phyloP scores from a whole-genome alignment of 1,284 basidiomycete genomes.

The Schizopora paradoxa region DNA sequence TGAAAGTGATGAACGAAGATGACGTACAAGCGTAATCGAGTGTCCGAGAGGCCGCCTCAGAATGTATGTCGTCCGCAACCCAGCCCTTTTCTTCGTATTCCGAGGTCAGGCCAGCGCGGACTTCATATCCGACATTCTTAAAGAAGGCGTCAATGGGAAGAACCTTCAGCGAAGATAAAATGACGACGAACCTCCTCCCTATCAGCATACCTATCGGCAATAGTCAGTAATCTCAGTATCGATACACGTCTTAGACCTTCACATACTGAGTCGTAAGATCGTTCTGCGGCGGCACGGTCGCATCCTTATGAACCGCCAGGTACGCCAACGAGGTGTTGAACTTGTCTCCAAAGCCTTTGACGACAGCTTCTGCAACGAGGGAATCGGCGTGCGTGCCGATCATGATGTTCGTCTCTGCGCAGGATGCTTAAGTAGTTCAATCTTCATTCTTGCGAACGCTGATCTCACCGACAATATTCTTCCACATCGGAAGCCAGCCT shows the following conservation, averaged over 20 bases:
- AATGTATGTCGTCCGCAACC: constrained; percentile 77
- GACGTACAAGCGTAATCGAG: constrained; percentile 72
- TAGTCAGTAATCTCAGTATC: background rate
- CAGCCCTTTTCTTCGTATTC: constrained; percentile 66
- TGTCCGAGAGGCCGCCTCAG: constrained; percentile 72
- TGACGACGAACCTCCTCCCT: constrained; percentile 54
- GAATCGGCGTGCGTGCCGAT: constrained; percentile 79
- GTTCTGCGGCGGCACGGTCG: constrained; percentile 64
- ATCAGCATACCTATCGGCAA: constrained; percentile 53
- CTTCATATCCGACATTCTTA: constrained; percentile 75
- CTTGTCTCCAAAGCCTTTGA: constrained; percentile 51
- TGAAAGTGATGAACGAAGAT: too few relatives aligned
- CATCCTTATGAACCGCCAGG: constrained; percentile 74
- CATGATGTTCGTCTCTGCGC: constrained; percentile 70
- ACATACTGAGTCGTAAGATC: constrained; percentile 42
- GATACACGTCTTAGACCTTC: background rate
- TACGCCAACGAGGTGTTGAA: constrained; percentile 67
- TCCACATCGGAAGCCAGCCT: constrained; percentile 89
- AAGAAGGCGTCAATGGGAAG: background rate
- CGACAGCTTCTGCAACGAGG: constrained; percentile 71
- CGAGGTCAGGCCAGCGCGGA: constrained; percentile 69
- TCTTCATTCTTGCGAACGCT: background rate
- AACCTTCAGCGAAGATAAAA: background rate
- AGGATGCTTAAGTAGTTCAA: background rate
- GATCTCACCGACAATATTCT: constrained; percentile 67